These are phyloP conservation scores for Apiotrichum akiyoshidainum DNA, from an alignment of 1,284 basidiomycete species.

Conservation along the genomic window DNA sequence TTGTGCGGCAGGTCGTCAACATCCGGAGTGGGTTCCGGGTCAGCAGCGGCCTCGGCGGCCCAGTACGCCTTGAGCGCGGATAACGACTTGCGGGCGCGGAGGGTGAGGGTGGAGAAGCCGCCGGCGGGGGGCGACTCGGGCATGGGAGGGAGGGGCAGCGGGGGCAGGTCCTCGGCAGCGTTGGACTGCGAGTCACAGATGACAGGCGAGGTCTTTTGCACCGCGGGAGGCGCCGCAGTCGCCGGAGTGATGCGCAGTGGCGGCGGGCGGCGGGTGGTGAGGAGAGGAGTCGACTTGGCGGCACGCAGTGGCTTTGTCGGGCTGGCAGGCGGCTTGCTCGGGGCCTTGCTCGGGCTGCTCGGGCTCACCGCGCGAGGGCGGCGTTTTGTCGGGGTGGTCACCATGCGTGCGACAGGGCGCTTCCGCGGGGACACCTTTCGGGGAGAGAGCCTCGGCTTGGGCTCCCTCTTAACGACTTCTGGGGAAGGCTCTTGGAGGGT, in stretches of 20 bases:
- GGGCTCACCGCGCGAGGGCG: constrained; percentile 2
- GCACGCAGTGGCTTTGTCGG: background rate
- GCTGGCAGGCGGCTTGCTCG: constrained; percentile 5
- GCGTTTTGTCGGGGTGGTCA: background rate
- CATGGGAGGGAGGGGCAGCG: constrained; percentile 27
- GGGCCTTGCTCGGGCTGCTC: background rate
- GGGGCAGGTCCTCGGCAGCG: constrained; percentile 46
- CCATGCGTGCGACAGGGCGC: background rate
- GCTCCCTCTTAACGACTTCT: background rate
- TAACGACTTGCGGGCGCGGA: constrained; percentile 36
- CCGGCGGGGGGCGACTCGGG: constrained; percentile 6
- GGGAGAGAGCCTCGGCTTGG: no score
- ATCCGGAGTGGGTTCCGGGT: background rate
- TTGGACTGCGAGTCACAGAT: constrained; percentile 45
- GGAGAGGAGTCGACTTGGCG: constrained; percentile 13
- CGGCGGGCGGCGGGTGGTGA: constrained; percentile 10
- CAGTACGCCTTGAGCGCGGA: constrained; percentile 34
- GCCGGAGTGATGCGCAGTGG: constrained; percentile 29
- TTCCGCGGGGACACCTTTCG: no score
- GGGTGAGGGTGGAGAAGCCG: constrained; percentile 22
- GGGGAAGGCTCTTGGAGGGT: background rate
- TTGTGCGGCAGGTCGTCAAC: background rate
- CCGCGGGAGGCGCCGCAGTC: constrained; percentile 33
- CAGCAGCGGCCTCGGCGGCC: constrained; percentile 1
- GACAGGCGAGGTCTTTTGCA: constrained; percentile 31